Conservation (phyloP, 73 alveolate genomes). For the Paramecium bursaria region DNA sequence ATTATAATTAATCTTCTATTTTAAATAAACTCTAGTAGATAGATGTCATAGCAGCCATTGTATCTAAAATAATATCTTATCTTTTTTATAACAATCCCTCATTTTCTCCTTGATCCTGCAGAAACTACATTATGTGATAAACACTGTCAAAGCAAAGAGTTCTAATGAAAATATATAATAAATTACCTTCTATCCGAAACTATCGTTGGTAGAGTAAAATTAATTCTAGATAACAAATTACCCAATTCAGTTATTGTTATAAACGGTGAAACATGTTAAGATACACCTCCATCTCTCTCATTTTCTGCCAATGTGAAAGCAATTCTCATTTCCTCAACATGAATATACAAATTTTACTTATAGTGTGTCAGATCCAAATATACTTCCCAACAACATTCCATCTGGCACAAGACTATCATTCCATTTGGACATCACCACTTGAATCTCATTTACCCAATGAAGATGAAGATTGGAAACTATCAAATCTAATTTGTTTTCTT, state of each 20-base stretch:
- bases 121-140: slow-evolving; percentile 56
- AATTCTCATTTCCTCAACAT: slow-evolving; percentile 73
- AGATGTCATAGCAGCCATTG: slow-evolving; percentile 68
- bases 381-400: slow-evolving; percentile 68
- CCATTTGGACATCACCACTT: slow-evolving; percentile 61
- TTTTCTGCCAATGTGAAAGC: slow-evolving; percentile 73
- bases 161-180: slow-evolving; percentile 8
- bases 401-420: slow-evolving; percentile 67
- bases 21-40: slow-evolving; percentile 69
- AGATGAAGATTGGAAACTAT: slow-evolving; percentile 70
- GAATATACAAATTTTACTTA: too few species aligned
- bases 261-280: slow-evolving; percentile 74
- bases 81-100: slow-evolving; percentile 65
- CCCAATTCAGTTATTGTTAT: slow-evolving; percentile 71
- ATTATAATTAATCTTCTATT: slow-evolving; percentile 39
- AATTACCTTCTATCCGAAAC: slow-evolving; percentile 63
- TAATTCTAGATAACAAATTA: slow-evolving; percentile 63
- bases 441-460: slow-evolving; percentile 71
- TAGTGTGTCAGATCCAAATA: slow-evolving; percentile 72
- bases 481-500: slow-evolving; percentile 54
- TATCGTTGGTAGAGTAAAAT: slow-evolving; percentile 68
- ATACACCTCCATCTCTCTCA: slow-evolving; percentile 77
- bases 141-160: slow-evolving; percentile 56
- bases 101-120: slow-evolving; percentile 71
- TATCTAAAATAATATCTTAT: slow-evolving; percentile 52